Conservation (phyloP, 2,329 filamentous ascomycete species). For the Beauveria scarabaeidicola region DNA sequence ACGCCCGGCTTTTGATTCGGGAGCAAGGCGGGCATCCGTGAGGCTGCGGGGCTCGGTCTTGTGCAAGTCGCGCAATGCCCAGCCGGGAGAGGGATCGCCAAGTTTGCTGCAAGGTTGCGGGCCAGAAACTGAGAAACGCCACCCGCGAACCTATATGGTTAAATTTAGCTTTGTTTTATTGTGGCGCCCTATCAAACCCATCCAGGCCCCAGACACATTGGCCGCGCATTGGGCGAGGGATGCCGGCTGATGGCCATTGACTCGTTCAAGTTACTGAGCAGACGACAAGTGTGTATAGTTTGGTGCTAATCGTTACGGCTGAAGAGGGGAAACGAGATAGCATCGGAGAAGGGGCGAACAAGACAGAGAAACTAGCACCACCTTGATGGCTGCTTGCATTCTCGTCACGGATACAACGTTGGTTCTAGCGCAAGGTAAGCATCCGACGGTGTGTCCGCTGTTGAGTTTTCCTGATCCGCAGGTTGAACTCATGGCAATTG, state of each 20-base stretch:
- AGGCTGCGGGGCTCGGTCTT: neutral
- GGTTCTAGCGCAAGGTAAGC: neutral
- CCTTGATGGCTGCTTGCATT: slow-evolving; percentile 4
- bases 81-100: slow-evolving; percentile 1
- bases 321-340: neutral
- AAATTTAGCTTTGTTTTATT: neutral
- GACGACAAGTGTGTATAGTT: neutral
- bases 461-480: neutral
- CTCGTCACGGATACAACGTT: neutral
- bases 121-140: neutral
- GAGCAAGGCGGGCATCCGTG: neutral
- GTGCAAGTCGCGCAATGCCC: neutral
- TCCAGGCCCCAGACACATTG: neutral
- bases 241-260: neutral
- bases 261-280: neutral
- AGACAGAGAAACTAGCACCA: neutral
- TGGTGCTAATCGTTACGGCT: neutral
- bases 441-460: neutral
- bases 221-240: neutral
- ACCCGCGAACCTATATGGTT: slow-evolving; percentile 7
- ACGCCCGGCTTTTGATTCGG: slow-evolving; percentile 3
- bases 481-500: neutral
- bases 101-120: neutral
- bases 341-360: no score
- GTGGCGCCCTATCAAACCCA: neutral